These are phyloP conservation scores for Yarrowia galli DNA, from an alignment of 1,139 yeast genomes.

Conservation along the genomic window DNA sequence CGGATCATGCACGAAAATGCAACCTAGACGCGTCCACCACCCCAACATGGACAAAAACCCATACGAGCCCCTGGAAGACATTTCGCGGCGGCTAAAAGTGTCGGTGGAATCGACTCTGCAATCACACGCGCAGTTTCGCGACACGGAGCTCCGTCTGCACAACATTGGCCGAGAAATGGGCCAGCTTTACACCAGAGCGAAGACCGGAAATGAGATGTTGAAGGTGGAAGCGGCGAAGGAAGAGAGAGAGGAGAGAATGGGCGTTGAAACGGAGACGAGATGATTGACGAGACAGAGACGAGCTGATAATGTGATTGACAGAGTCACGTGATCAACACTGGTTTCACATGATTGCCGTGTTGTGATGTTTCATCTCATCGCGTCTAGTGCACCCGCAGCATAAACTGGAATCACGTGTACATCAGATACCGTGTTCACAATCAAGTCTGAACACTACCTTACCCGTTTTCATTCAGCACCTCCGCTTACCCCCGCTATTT, in stretches of 20 bases:
- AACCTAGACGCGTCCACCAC: conserved; percentile 26
- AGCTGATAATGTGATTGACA: background rate
- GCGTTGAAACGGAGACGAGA: background rate
- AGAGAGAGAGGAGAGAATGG: background rate
- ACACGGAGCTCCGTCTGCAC: conserved; percentile 16
- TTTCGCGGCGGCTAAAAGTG: conserved; percentile 12
- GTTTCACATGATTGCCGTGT: too few species aligned
- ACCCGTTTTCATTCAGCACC: too few species aligned
- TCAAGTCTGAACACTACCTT: too few species aligned
- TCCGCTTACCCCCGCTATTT: background rate
- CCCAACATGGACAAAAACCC: conserved; percentile 15
- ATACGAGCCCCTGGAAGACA: conserved; percentile 28
- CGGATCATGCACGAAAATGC: conserved; percentile 10
- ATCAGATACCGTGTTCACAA: too few species aligned
- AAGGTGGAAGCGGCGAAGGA: conserved; percentile 7
- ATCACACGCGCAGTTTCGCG: conserved; percentile 8
- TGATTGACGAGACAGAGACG: background rate
- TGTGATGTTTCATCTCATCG: too few species aligned
- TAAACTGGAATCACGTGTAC: too few species aligned
- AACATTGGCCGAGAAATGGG: conserved; percentile 26
- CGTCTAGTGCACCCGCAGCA: too few species aligned
- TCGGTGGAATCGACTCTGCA: conserved; percentile 6
- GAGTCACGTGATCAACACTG: background rate
- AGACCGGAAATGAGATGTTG: conserved; percentile 14
- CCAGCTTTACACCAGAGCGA: conserved; percentile 4